Evolutionary conservation across 352 stramenopile species (phyloP).

Genomic region (Phytophthora kernoviae): DNA sequence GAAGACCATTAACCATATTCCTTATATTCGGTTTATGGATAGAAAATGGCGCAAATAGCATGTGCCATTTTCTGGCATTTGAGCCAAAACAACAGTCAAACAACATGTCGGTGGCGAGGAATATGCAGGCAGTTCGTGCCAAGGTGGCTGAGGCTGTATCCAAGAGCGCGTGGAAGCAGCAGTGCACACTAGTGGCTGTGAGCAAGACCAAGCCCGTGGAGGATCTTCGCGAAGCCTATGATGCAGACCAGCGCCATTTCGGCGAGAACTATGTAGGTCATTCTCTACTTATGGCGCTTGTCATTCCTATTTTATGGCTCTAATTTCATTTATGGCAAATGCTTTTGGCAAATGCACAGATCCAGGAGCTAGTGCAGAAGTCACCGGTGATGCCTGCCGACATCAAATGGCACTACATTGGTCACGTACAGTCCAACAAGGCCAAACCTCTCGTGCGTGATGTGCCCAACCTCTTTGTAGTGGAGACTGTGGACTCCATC

Average conservation of each 20-base stretch:
- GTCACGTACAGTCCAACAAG: constrained; percentile 99
- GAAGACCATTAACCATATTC: too few relatives aligned
- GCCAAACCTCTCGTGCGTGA: constrained; percentile 90
- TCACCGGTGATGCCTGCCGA: constrained; percentile 83
- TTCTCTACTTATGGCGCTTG: too few relatives aligned
- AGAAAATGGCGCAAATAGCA: too few relatives aligned
- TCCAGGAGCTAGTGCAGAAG: constrained; percentile 98
- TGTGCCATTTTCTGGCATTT: background rate
- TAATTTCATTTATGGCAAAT: constrained; percentile 22
- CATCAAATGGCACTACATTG: constrained; percentile 99
- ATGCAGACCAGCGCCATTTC: constrained; percentile 94
- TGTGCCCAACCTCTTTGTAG: constrained; percentile 93
- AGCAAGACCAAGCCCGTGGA: constrained; percentile 95
- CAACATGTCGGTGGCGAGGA: constrained; percentile 52
- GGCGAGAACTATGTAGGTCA: constrained; percentile 99
- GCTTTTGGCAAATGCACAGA: constrained; percentile 33
- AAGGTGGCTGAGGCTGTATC: constrained; percentile 64
- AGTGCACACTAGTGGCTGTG: constrained; percentile 91
- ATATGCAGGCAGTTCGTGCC: constrained; percentile 63
- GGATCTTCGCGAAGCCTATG: constrained; percentile 89
- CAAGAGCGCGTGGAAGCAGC: constrained; percentile 55
- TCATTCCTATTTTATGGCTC: constrained; percentile 7
- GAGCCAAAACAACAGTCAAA: background rate
- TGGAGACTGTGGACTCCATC: constrained; percentile 96
- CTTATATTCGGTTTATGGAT: too few relatives aligned